Base-by-base conservation (phyloP, 2,329 filamentous ascomycete species). In the Ophiostoma ulmi region DNA sequence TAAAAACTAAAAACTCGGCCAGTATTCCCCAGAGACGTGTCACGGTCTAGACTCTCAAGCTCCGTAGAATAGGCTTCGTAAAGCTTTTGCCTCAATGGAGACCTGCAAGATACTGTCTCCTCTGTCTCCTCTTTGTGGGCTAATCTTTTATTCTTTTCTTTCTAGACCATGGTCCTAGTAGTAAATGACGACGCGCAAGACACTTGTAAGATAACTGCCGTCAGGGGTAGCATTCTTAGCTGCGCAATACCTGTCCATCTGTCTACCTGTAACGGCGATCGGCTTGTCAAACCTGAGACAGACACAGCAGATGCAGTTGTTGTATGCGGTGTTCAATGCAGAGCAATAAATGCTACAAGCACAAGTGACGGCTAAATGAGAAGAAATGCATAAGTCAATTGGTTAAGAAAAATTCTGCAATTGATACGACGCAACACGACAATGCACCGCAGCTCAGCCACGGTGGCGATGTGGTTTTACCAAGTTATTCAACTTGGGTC, bases 51-150 rank as follows among this genome's bases (percentile, higher is more conserved):
- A 58, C 22, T 26, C 52, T 48, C 13, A 17, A n/a, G 20, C 44
- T 20, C 44, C 44, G 44, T 48, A 48, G 44, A 48, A 48, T 48
- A 48, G 44, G 44, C 52, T 58, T 58, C 52, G 52, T 58, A 58
- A 22, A 58, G n/a, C 52, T 13, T 26, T 58, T 17, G 52, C 52
- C 52, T 10, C 52, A 31, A 58, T 58, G 52, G n/a, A 58, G n/a
- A 26, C n/a, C 8, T 31, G 31, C 31, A 31, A 31, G 31, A 13
- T 13, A 3, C 38, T 20, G 44, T 48, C 44, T 48, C 26, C 26
- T 26, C 38, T 20, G 44, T 48, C 44, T 31, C 44, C 44, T 48
- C 44, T 48, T 48, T 7, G 7, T 20, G n/a, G n/a, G 44, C 44
- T 48, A 48, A 8, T 48, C 7, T 48, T 6, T 20, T 6, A 7